Conservation (phyloP, 163 green algal genomes). For the Volvox carteri region DNA sequence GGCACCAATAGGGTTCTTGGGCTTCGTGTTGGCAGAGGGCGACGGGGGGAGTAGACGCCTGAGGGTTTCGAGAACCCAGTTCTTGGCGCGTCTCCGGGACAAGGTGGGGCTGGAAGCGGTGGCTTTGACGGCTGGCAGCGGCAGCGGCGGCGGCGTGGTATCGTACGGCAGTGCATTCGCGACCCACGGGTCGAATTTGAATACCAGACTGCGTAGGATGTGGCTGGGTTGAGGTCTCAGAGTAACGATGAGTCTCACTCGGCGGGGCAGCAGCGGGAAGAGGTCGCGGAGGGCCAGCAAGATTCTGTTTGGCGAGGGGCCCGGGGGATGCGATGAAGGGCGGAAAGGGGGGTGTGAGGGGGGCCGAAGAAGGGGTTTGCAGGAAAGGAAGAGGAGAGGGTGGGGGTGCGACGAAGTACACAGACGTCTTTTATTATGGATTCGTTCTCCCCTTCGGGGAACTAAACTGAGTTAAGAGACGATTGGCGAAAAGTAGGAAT, state of each 20-base stretch:
- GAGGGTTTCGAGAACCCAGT: not conserved
- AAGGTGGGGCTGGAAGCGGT: not conserved
- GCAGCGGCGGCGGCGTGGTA: too few species aligned
- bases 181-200: slow-evolving; percentile 3
- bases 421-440: too few species aligned
- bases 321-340: too few species aligned
- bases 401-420: too few species aligned
- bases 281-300: slow-evolving; percentile 16
- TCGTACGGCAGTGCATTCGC: not conserved
- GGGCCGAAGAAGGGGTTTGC: too few species aligned
- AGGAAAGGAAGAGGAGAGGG: too few species aligned
- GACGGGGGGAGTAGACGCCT: not conserved
- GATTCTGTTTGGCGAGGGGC: not conserved
- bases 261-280: not conserved
- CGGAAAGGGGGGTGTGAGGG: too few species aligned
- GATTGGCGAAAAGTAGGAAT: too few species aligned
- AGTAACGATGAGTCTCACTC: slow-evolving; percentile 20
- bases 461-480: too few species aligned
- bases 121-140: not conserved
- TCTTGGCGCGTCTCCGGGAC: not conserved
- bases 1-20: not conserved
- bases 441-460: too few species aligned
- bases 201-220: slow-evolving; percentile 4
- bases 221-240: not conserved
- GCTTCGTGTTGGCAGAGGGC: not conserved